Evolutionary conservation across 192 early-diverging fungal species (phyloP).

Genomic region (Backusella tarrabulga): DNA sequence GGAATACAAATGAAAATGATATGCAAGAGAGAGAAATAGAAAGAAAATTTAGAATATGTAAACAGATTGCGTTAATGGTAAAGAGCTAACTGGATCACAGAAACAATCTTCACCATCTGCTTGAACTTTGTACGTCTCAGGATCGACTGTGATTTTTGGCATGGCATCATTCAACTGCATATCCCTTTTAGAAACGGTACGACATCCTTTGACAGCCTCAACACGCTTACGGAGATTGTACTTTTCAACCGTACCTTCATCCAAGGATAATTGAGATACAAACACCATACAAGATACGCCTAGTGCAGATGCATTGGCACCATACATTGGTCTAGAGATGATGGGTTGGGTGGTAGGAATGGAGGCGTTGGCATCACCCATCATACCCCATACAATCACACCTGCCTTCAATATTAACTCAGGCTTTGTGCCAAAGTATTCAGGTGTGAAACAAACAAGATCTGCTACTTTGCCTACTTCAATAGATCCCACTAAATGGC

Average conservation of each 20-base stretch:
- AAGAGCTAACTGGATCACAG: conserved; percentile 66
- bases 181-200: conserved; percentile 76
- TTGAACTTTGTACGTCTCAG: conserved; percentile 87
- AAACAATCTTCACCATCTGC: conserved; percentile 71
- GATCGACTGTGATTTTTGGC: conserved; percentile 83
- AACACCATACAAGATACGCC: conserved; percentile 71
- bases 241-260: conserved; percentile 48
- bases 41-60: conserved; percentile 52
- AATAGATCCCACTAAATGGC: conserved; percentile 89
- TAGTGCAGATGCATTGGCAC: conserved; percentile 59
- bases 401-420: conserved; percentile 88
- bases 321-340: conserved; percentile 85
- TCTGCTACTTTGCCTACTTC: conserved; percentile 95
- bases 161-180: conserved; percentile 83
- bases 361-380: conserved; percentile 94
- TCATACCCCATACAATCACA: conserved; percentile 77
- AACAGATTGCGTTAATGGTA: conserved; percentile 72
- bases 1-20: conserved; percentile 3
- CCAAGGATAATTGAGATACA: conserved; percentile 75
- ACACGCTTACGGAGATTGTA: conserved; percentile 70
- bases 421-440: conserved; percentile 89
- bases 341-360: conserved; percentile 95
- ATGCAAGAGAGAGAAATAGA: neutral
- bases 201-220: conserved; percentile 72
- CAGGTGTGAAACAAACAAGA: conserved; percentile 81